These are phyloP conservation scores for Coemansia asiatica DNA, from an alignment of 192 early-diverging fungal species.

Conservation along the genomic window DNA sequence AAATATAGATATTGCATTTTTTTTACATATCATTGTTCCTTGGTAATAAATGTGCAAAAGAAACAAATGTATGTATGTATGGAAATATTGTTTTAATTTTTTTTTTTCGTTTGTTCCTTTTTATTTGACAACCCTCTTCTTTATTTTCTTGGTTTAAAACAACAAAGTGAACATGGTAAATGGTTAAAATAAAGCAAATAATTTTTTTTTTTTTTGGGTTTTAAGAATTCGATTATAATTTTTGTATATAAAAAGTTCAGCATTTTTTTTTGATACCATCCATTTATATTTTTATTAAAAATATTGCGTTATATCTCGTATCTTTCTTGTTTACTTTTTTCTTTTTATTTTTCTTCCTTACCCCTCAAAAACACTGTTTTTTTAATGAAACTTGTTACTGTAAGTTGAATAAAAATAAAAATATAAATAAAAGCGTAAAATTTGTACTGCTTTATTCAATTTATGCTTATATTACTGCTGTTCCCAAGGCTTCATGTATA, in stretches of 20 bases:
- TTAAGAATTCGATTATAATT: no score
- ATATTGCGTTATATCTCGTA: neutral
- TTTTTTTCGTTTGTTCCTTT: neutral
- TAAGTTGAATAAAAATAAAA: neutral
- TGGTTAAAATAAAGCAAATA: conserved; percentile 1
- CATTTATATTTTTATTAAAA: no score
- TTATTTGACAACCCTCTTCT: neutral
- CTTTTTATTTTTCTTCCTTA: neutral
- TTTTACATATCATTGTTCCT: no score
- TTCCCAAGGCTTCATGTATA: no score
- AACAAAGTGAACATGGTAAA: neutral
- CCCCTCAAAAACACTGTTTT: no score
- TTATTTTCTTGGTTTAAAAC: neutral
- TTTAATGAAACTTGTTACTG: neutral
- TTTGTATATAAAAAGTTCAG: no score
- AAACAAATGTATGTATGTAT: neutral
- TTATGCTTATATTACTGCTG: no score
- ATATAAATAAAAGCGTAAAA: neutral
- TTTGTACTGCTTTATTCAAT: neutral
- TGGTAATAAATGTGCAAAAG: no score
- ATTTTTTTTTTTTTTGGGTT: neutral
- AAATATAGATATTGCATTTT: no score
- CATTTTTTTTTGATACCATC: no score
- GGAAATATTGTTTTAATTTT: neutral
- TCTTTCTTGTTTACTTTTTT: neutral